Conservation (phyloP, 2,329 filamentous ascomycete genomes). For the Lachnellula arida region DNA sequence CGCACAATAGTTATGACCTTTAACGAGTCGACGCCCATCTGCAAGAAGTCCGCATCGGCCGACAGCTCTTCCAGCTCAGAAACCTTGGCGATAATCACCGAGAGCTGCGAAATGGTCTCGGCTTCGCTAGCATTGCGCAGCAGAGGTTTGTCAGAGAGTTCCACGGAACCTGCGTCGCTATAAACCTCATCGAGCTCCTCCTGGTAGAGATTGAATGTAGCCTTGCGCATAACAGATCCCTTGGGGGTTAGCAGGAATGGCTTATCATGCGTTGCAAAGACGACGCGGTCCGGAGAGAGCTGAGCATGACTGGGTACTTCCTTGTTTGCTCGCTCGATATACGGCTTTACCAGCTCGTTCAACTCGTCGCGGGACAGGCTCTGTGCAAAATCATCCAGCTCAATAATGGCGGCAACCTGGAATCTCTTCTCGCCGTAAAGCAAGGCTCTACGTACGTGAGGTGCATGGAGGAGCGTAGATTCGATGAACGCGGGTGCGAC, state of each 20-base stretch:
- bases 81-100: not conserved
- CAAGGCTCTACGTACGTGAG: slow-evolving; percentile 32
- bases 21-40: slow-evolving; percentile 15
- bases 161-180: not conserved
- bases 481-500: slow-evolving; percentile 40
- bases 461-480: slow-evolving; percentile 32
- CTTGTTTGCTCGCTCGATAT: slow-evolving; percentile 30
- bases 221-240: slow-evolving; percentile 34
- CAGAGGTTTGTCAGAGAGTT: slow-evolving; percentile 10
- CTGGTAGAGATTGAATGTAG: slow-evolving; percentile 29
- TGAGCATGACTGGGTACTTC: slow-evolving; percentile 28
- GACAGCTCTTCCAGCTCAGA: not conserved
- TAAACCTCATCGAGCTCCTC: slow-evolving; percentile 34
- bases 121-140: not conserved
- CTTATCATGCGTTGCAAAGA: slow-evolving; percentile 29
- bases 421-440: slow-evolving; percentile 32
- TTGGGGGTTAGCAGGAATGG: slow-evolving; percentile 34
- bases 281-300: slow-evolving; percentile 28
- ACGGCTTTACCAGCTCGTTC: slow-evolving; percentile 29
- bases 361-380: slow-evolving; percentile 4
- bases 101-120: slow-evolving; percentile 1
- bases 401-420: slow-evolving; percentile 13
- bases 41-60: slow-evolving; percentile 8
- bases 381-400: slow-evolving; percentile 4
- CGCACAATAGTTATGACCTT: slow-evolving; percentile 10